phyloP scores from a whole-genome alignment of 164 flowering plant genomes.

The Taxillus chinensis region DNA sequence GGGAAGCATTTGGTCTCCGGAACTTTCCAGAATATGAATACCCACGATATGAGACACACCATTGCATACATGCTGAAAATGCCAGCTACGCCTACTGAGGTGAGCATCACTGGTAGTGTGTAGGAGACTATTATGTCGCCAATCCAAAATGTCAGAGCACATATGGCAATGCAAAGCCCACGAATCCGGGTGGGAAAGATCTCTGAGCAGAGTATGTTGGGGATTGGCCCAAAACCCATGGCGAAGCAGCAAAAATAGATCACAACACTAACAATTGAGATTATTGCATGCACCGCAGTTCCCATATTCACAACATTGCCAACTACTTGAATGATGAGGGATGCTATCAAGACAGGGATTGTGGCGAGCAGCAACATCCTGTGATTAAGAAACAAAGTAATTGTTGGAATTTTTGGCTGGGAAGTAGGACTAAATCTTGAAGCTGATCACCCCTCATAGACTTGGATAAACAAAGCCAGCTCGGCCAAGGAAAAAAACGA shows the following conservation, averaged over 20 bases:
- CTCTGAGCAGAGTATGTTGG: constrained; percentile 29
- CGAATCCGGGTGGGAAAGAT: constrained; percentile 28
- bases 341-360: constrained; percentile 16
- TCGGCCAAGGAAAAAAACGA: no score
- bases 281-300: constrained; percentile 8
- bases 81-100: constrained; percentile 20
- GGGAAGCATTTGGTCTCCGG: constrained; percentile 22
- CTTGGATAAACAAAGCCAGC: no score
- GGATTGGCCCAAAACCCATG: constrained; percentile 28
- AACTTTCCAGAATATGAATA: constrained; percentile 23
- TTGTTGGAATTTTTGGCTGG: no score
- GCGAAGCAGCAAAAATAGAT: constrained; percentile 26
- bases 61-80: constrained; percentile 21
- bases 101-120: constrained; percentile 22
- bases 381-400: constrained; percentile 10
- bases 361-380: constrained; percentile 43
- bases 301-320: constrained; percentile 20
- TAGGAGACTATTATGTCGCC: constrained; percentile 24
- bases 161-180: constrained; percentile 25
- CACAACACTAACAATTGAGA: constrained; percentile 24
- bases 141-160: constrained; percentile 25
- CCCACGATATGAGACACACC: constrained; percentile 18
- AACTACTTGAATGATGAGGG: constrained; percentile 17
- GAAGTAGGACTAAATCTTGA: no score
- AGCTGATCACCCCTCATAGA: no score